Percentiles rank a stretch among this genome's conserved stretches.
These are phyloP conservation scores for Fusarium domesticum DNA, from an alignment of 2,329 filamentous ascomycete genomes.

Conservation along the genomic window DNA sequence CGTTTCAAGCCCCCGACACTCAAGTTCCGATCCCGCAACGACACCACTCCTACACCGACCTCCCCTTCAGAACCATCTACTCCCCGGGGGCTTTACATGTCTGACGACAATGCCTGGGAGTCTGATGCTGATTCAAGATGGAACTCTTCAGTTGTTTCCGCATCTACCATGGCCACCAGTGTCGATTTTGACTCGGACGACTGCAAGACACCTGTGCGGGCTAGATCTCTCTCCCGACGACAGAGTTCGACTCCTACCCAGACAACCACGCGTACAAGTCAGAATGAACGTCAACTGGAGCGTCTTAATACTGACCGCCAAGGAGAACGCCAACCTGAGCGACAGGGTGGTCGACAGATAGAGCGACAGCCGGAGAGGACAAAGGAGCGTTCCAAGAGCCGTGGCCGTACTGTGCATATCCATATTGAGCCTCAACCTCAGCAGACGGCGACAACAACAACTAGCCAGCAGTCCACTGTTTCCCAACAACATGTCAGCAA, in stretches of 20 bases:
- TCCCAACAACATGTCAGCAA: constrained; percentile 8
- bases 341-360: background rate
- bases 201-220: constrained; percentile 20
- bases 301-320: constrained; percentile 9
- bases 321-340: background rate
- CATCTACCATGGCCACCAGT: constrained; percentile 25
- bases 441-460: constrained; percentile 6
- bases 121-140: constrained; percentile 25
- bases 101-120: constrained; percentile 26
- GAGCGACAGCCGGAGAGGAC: constrained; percentile 7
- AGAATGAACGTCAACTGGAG: constrained; percentile 15
- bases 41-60: constrained; percentile 6
- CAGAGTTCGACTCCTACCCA: constrained; percentile 14
- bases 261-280: constrained; percentile 14
- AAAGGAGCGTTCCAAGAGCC: constrained; percentile 25
- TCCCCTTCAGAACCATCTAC: constrained; percentile 21
- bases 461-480: constrained; percentile 8
- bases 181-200: constrained; percentile 25
- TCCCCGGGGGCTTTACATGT: constrained; percentile 20
- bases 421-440: constrained; percentile 26
- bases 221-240: constrained; percentile 19
- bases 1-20: constrained; percentile 26
- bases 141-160: constrained; percentile 23
- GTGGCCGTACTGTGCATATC: constrained; percentile 29
- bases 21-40: constrained; percentile 22